A percentile compares a stretch with the other conserved stretches of the same genome.
These are phyloP conservation scores for Akanthomyces muscarius DNA, from an alignment of 2,329 filamentous ascomycete genomes.

Conservation along the genomic window DNA sequence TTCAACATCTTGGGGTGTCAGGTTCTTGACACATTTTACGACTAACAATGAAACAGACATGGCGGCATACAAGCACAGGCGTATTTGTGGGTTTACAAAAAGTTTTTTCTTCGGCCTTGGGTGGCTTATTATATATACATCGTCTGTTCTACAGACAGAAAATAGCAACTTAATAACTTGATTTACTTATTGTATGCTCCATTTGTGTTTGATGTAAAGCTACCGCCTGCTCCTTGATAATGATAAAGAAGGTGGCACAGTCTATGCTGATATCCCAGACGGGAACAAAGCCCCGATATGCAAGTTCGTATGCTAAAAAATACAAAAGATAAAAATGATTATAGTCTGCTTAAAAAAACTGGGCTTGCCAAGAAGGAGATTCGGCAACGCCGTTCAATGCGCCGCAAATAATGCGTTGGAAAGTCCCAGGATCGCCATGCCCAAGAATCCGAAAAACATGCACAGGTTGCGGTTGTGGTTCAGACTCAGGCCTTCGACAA, in stretches of 20 bases:
- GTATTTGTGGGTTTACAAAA: neutral
- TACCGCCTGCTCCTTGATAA: neutral
- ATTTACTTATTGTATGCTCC: neutral
- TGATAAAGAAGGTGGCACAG: neutral
- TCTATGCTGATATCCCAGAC: constrained; percentile 3
- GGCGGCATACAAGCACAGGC: constrained; percentile 3
- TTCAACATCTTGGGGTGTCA: neutral
- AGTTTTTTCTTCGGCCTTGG: neutral
- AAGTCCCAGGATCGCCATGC: constrained; percentile 82
- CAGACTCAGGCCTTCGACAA: constrained; percentile 78
- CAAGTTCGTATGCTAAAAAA: neutral
- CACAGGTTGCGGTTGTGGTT: constrained; percentile 76
- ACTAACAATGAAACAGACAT: neutral
- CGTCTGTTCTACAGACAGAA: too few relatives aligned
- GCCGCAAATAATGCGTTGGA: constrained; percentile 77
- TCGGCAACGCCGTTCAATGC: constrained; percentile 28
- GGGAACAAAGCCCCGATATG: neutral
- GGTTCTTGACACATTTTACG: neutral
- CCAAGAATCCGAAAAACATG: constrained; percentile 74
- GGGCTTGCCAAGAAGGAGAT: neutral
- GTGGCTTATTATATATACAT: neutral
- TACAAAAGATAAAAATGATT: neutral
- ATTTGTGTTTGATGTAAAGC: neutral
- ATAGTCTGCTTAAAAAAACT: neutral
- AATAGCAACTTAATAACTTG: neutral